These are phyloP conservation scores for Discostella stelligera DNA, from an alignment of 352 stramenopile genomes.

Conservation along the genomic window DNA sequence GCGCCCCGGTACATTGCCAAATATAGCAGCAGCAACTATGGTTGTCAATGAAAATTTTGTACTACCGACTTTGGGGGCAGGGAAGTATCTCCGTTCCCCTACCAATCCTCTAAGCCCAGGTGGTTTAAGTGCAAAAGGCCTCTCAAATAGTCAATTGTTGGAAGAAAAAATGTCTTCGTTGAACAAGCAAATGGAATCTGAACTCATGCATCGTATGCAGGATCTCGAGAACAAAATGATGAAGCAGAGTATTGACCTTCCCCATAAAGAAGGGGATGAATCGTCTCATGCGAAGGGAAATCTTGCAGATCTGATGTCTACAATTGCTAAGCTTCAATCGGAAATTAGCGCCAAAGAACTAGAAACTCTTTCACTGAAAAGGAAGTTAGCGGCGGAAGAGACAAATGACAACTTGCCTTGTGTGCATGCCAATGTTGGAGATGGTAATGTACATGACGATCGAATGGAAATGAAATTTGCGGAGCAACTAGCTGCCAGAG, in stretches of 20 bases:
- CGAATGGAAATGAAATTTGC: conserved; percentile 12
- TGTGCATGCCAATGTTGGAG: conserved; percentile 24
- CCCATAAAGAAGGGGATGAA: conserved; percentile 14
- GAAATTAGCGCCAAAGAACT: conserved; percentile 48
- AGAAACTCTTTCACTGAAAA: conserved; percentile 42
- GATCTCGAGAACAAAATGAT: conserved; percentile 50
- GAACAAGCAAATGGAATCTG: conserved; percentile 54
- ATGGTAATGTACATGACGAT: conserved; percentile 30
- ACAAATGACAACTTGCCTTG: conserved; percentile 5
- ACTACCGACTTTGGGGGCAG: not conserved
- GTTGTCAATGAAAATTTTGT: not conserved
- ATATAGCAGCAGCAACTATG: not conserved
- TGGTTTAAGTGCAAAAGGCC: not conserved
- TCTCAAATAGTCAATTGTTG: conserved; percentile 33
- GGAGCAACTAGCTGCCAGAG: conserved; percentile 6
- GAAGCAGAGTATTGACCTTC: conserved; percentile 29
- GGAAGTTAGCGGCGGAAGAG: conserved; percentile 30
- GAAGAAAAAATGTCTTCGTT: conserved; percentile 47
- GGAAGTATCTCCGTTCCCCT: not conserved
- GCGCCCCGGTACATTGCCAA: not conserved
- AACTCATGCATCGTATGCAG: conserved; percentile 49
- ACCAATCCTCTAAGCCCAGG: not conserved
- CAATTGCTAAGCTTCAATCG: conserved; percentile 28
- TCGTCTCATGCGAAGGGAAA: conserved; percentile 13
- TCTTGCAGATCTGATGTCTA: conserved; percentile 30